Base-by-base conservation (phyloP, 371 early-diverging fungal species). In the Thermomucor indicae-seudaticae region DNA sequence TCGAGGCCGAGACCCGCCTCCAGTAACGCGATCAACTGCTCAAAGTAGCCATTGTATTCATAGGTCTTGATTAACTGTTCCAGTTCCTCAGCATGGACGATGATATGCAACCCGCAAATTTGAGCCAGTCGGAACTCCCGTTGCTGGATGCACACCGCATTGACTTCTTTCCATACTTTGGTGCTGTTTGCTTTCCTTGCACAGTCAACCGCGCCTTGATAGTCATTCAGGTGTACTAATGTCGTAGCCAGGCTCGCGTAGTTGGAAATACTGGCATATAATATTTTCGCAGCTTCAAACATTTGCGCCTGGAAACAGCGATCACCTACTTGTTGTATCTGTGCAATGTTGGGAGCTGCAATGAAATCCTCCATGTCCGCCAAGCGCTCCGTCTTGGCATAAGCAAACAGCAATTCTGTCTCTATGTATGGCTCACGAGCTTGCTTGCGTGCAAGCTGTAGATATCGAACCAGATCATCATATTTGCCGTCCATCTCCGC, bases 181-280 rank as follows among this genome's bases (percentile, higher is more conserved):
- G 95, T 96, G 51, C 88, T 86, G 75, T 95, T 96, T 55, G 98
- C 98, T 68, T 96, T 96, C 62, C 97, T 86, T 7, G 97, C 97
- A 58, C 96, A 93, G 60, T 98, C 98, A 31, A 98, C 98, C 6
- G 98, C 97, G 25, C 85, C 86, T 65, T 91, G 91, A 71, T 92
- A 95, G 58, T 98, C 98, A 45, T 90, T 84, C 52, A 98, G 72
- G 56, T 92, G 86, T 11, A 98, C 96, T 41, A 97, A 72, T 1
- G 97, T 98, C 20, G 96, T 85, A 3, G 98, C 95, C 48, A 98
- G 78, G 19, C 93, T 81, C 2, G 95, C 93, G 89, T 95, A 93
- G 84, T 97, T 98, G 49, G 95, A 94, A 48, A 97, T 90, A 62
- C 80, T 92, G 45, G 80, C 82, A 72, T 93, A 98, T 48, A 98